These are phyloP conservation scores for Coniosporium apollinis DNA, from an alignment of 495 filamentous ascomycete genomes.

Conservation along the genomic window DNA sequence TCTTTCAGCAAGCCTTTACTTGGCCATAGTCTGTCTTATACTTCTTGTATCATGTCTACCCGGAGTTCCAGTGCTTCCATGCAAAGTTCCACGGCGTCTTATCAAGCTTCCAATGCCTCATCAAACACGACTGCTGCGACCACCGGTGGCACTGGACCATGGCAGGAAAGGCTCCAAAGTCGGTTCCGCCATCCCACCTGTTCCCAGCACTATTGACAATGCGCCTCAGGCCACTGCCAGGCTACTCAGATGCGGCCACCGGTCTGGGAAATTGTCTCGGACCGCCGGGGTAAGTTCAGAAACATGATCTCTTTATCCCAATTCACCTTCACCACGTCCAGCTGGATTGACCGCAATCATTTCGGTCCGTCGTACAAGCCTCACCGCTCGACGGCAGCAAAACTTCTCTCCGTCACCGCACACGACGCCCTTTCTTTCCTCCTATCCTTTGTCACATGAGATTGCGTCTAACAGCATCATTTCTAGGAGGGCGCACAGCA, in stretches of 20 bases:
- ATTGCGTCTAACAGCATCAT: background rate
- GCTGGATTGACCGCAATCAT: too few species aligned
- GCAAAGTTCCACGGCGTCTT: too few species aligned
- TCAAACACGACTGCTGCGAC: background rate
- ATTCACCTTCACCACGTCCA: background rate
- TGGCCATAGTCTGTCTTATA: too few species aligned
- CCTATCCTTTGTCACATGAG: too few species aligned
- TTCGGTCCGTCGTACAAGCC: too few species aligned
- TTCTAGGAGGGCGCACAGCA: slow-evolving; percentile 68
- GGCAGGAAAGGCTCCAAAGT: slow-evolving; percentile 6
- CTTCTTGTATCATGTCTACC: too few species aligned
- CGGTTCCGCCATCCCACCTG: background rate
- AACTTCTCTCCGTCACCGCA: too few species aligned
- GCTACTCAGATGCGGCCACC: slow-evolving; percentile 6
- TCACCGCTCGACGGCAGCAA: too few species aligned
- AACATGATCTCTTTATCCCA: background rate
- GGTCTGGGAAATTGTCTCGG: slow-evolving; percentile 12
- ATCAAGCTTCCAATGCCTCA: slow-evolving; percentile 1
- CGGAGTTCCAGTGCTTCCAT: too few species aligned
- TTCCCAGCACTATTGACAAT: too few species aligned
- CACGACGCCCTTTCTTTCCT: too few species aligned
- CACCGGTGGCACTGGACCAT: background rate
- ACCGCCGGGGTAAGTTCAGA: slow-evolving; percentile 11
- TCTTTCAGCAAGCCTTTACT: too few species aligned
- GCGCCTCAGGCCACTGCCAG: slow-evolving; percentile 2